phyloP scores from a whole-genome alignment of 352 stramenopile genomes.

The Phytophthora pinifolia region DNA sequence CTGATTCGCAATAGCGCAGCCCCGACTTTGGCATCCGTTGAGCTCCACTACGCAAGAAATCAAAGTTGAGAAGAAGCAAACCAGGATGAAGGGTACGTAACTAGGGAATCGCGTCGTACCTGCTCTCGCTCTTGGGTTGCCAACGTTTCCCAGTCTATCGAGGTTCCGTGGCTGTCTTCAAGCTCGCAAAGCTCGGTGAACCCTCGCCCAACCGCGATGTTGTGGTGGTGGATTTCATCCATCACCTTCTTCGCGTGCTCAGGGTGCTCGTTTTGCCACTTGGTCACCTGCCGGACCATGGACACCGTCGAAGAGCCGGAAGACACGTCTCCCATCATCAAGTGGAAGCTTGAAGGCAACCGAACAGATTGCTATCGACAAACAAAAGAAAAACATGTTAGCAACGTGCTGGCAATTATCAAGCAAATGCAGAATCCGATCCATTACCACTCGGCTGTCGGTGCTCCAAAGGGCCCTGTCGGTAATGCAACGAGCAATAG shows the following conservation, averaged over 20 bases:
- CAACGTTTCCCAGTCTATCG: slow-evolving; percentile 27
- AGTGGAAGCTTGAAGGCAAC: slow-evolving; percentile 71
- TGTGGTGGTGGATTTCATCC: slow-evolving; percentile 33
- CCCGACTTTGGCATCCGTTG: slow-evolving; percentile 36
- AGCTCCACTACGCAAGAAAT: slow-evolving; percentile 43
- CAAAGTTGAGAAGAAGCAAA: background rate
- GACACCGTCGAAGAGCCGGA: slow-evolving; percentile 91
- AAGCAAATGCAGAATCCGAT: background rate
- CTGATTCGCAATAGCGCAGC: slow-evolving; percentile 55
- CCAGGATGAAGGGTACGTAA: background rate
- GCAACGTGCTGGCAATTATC: background rate
- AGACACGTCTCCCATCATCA: slow-evolving; percentile 96
- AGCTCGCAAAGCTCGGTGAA: slow-evolving; percentile 31
- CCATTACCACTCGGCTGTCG: slow-evolving; percentile 43
- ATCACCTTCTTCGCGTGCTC: slow-evolving; percentile 37
- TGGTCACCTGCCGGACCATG: slow-evolving; percentile 79
- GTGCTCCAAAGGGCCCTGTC: slow-evolving; percentile 48
- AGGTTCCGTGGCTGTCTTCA: slow-evolving; percentile 9
- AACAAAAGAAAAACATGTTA: slow-evolving; percentile 4
- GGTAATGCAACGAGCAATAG: slow-evolving; percentile 54
- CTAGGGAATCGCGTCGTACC: slow-evolving; percentile 18
- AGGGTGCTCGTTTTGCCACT: slow-evolving; percentile 41
- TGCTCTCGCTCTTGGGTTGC: slow-evolving; percentile 20
- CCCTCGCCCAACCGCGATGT: slow-evolving; percentile 35
- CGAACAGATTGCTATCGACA: slow-evolving; percentile 49